Conservation (phyloP, 1,284 basidiomycete species). For the Rugosomyces carneus region DNA sequence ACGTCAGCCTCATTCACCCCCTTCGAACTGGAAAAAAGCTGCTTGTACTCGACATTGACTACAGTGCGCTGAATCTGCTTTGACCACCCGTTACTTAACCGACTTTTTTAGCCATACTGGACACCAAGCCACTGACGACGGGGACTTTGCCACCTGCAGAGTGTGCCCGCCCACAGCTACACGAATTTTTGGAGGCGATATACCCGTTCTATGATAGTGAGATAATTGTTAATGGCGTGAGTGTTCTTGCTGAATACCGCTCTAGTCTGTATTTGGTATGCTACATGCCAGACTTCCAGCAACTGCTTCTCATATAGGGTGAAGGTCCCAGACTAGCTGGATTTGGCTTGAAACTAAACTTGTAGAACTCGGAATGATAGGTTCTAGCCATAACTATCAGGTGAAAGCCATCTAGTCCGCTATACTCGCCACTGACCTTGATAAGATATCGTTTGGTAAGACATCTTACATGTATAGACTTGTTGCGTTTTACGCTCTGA, state of each 20-base stretch:
- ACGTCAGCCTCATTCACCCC: constrained; percentile 71
- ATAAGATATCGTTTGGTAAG: constrained; percentile 54
- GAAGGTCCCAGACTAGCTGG: constrained; percentile 83
- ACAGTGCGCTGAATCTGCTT: constrained; percentile 45
- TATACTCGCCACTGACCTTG: background rate
- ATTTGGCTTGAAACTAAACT: constrained; percentile 90
- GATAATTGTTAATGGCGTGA: constrained; percentile 8
- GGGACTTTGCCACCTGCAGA: constrained; percentile 73
- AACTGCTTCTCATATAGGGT: background rate
- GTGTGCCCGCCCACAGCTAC: constrained; percentile 78
- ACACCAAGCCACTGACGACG: constrained; percentile 75
- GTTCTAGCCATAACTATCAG: constrained; percentile 65
- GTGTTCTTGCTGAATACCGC: background rate
- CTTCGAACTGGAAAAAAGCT: constrained; percentile 73
- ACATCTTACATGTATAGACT: background rate
- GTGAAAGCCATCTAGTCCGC: constrained; percentile 26
- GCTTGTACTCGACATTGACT: constrained; percentile 85
- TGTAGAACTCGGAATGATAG: constrained; percentile 82
- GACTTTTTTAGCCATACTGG: constrained; percentile 58
- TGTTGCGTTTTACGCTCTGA: constrained; percentile 1
- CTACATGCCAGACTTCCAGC: background rate
- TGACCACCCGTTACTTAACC: constrained; percentile 3
- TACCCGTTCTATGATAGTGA: constrained; percentile 77
- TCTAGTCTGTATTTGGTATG: constrained; percentile 69
- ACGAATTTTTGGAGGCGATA: constrained; percentile 75